Conservation (phyloP, 2,329 filamentous ascomycete species). For the Mycocentrospora acerina region DNA sequence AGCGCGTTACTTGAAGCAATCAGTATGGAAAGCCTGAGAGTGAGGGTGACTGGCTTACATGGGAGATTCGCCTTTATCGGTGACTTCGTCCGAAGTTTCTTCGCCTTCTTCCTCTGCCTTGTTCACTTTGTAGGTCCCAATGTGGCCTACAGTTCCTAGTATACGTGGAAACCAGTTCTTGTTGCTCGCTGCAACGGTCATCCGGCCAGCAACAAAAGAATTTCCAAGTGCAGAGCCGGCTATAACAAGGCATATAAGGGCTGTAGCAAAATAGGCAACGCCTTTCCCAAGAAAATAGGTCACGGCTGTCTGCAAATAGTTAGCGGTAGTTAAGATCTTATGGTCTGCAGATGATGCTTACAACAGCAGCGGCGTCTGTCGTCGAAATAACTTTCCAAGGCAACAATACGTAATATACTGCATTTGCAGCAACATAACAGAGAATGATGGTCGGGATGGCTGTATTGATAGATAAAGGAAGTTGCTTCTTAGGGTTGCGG, state of each 20-base stretch:
- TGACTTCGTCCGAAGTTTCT: constrained; percentile 20
- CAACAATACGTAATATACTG: constrained; percentile 63
- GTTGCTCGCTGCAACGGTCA: constrained; percentile 60
- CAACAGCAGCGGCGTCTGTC: constrained; percentile 65
- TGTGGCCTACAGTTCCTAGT: constrained; percentile 31
- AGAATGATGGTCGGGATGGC: constrained; percentile 62
- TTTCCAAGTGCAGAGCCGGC: constrained; percentile 64
- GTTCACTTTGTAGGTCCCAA: constrained; percentile 29
- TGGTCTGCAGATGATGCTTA: constrained; percentile 36
- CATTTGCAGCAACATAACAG: constrained; percentile 62
- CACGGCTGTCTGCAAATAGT: constrained; percentile 28
- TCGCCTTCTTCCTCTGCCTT: constrained; percentile 6
- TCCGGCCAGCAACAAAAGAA: constrained; percentile 64
- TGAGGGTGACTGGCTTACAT: constrained; percentile 20
- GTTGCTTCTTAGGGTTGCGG: constrained; percentile 38
- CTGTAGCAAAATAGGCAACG: constrained; percentile 54
- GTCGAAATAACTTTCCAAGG: constrained; percentile 61
- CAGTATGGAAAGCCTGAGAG: background rate
- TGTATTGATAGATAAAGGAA: constrained; percentile 64
- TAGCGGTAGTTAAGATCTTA: background rate
- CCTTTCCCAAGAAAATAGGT: constrained; percentile 56
- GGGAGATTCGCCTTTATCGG: constrained; percentile 39
- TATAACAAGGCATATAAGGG: constrained; percentile 62
- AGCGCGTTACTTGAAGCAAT: constrained; percentile 29
- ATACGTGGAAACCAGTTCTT: constrained; percentile 34